A percentile compares a stretch with the other conserved stretches of the same genome.
Evolutionary conservation across 208 protist species (phyloP).

Genomic region (Phytomonas francai): DNA sequence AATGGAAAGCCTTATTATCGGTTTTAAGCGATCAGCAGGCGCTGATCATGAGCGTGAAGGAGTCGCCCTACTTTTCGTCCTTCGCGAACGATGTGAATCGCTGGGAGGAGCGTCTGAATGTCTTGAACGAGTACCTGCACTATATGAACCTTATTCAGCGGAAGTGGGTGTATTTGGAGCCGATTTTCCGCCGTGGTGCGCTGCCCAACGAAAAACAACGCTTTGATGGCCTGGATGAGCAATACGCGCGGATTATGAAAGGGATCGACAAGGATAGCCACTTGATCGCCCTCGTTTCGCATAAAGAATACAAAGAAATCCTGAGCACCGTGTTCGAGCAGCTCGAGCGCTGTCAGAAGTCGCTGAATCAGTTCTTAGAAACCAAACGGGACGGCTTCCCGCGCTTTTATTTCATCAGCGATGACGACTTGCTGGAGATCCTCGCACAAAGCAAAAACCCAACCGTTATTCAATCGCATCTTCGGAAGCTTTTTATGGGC

Average conservation of each 20-base stretch:
- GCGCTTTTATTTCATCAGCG: conserved; percentile 99
- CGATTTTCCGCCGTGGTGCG: conserved; percentile 96
- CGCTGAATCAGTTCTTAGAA: conserved; percentile 97
- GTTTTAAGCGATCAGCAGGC: conserved; percentile 95
- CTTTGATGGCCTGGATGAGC: conserved; percentile 93
- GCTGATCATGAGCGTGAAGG: conserved; percentile 94
- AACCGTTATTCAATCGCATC: conserved; percentile 94
- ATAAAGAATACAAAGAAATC: conserved; percentile 72
- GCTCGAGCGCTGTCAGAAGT: conserved; percentile 95
- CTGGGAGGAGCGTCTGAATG: conserved; percentile 90
- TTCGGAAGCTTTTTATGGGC: conserved; percentile 98
- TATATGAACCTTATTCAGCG: conserved; percentile 96
- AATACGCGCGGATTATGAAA: conserved; percentile 93
- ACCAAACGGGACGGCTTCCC: conserved; percentile 94
- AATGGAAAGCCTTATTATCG: conserved; percentile 96
- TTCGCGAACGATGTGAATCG: conserved; percentile 89
- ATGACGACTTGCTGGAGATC: conserved; percentile 98
- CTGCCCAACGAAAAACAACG: conserved; percentile 93
- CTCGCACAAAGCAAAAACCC: conserved; percentile 94
- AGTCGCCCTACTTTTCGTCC: conserved; percentile 92
- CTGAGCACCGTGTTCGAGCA: conserved; percentile 91
- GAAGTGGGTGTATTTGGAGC: conserved; percentile 98
- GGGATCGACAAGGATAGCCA: conserved; percentile 67
- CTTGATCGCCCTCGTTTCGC: conserved; percentile 79
- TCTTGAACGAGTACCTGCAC: conserved; percentile 89